A percentile compares a stretch with the other conserved stretches of the same genome.
phyloP scores from a whole-genome alignment of 78 protist species.

The Dictyostelium brefeldianum region DNA sequence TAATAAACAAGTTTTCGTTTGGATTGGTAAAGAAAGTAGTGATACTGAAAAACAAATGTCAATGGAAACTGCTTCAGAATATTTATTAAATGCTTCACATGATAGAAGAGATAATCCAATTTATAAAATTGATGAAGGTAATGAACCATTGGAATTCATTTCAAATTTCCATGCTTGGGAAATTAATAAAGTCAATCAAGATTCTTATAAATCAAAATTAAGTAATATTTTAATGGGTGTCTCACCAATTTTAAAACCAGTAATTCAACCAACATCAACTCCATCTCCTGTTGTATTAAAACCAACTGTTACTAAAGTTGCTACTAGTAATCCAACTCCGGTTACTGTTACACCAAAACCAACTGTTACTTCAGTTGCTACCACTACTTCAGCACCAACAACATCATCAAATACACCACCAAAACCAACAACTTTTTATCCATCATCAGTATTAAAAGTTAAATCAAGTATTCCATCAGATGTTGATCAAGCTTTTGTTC shows the following conservation, averaged over 20 bases:
- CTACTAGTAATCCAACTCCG: not conserved
- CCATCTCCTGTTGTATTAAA: not conserved
- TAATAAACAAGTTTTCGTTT: conserved; percentile 41
- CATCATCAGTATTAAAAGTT: not conserved
- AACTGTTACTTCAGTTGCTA: too few species aligned
- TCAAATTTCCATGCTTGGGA: conserved; percentile 33
- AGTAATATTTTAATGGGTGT: not conserved
- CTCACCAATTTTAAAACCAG: not conserved
- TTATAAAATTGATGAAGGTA: not conserved
- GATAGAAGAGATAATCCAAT: conserved; percentile 41
- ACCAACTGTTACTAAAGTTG: not conserved
- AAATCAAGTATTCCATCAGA: not conserved
- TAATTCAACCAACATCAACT: not conserved
- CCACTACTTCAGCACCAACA: not conserved
- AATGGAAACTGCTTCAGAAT: conserved; percentile 31
- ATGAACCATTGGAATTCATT: conserved; percentile 28
- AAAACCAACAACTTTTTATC: not conserved
- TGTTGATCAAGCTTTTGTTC: not conserved
- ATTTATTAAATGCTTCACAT: conserved; percentile 10
- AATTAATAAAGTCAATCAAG: not conserved
- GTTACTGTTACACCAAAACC: not conserved
- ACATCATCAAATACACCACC: not conserved
- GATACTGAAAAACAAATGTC: conserved; percentile 45
- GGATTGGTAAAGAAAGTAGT: conserved; percentile 56
- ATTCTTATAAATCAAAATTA: conserved; percentile 28